phyloP scores from a whole-genome alignment of 2,329 filamentous ascomycete species.

The Dactylellina parvicollis region DNA sequence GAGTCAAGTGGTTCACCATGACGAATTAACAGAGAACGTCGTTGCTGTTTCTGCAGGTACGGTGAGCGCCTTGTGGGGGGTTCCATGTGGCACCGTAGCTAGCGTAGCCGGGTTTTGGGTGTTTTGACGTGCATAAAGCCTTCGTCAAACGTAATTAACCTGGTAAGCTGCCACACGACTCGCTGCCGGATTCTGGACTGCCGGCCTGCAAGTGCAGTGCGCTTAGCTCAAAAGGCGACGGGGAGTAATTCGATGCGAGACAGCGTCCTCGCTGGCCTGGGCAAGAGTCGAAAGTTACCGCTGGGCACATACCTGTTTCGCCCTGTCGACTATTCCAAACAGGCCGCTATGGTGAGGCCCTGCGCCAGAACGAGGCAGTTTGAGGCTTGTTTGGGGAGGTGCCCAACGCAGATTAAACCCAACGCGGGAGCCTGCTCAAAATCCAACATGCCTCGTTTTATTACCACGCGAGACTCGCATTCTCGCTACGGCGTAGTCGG shows the following conservation, averaged over 20 bases:
- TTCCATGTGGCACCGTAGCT: constrained; percentile 46
- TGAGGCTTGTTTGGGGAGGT: constrained; percentile 42
- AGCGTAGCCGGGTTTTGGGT: constrained; percentile 33
- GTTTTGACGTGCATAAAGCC: constrained; percentile 32
- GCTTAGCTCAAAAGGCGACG: constrained; percentile 34
- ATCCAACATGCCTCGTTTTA: constrained; percentile 32
- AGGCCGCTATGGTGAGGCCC: constrained; percentile 3
- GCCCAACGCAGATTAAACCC: constrained; percentile 27
- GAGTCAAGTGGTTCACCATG: constrained; percentile 9
- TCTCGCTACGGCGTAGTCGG: not conserved
- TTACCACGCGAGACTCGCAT: constrained; percentile 5
- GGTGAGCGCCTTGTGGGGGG: constrained; percentile 32
- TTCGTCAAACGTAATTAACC: constrained; percentile 26
- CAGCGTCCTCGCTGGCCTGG: constrained; percentile 12
- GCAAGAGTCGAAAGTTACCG: constrained; percentile 38
- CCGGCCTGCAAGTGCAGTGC: not conserved
- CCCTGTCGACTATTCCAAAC: constrained; percentile 8
- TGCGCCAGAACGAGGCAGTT: constrained; percentile 53
- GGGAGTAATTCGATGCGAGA: constrained; percentile 52
- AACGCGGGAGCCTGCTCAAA: constrained; percentile 43
- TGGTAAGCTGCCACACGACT: constrained; percentile 51
- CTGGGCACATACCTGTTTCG: constrained; percentile 42
- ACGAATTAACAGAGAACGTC: constrained; percentile 30
- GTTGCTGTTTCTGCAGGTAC: constrained; percentile 48
- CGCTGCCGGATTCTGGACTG: constrained; percentile 9